Conservation (phyloP, 176 grass and related monocot genomes). For the Themeda triandra region DNA sequence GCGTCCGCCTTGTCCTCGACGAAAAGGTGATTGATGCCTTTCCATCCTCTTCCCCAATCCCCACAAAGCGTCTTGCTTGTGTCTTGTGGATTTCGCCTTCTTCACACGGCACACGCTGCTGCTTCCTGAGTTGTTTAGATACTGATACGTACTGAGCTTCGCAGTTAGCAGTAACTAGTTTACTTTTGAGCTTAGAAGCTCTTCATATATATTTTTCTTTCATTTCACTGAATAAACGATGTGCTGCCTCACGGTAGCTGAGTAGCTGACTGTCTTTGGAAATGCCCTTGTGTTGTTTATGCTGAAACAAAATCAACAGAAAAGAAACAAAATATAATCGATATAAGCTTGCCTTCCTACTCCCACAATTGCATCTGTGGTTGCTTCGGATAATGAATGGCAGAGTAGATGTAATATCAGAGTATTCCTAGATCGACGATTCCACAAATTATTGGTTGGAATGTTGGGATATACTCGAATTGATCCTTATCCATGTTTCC, state of each 20-base stretch:
- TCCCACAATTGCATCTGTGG: neutral
- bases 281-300: neutral
- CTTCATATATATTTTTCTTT: neutral
- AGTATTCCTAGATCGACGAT: neutral
- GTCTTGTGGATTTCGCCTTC: constrained; percentile 8
- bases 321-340: neutral
- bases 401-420: neutral
- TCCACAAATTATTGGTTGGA: neutral
- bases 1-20: constrained; percentile 62
- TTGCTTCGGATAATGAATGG: neutral
- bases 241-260: neutral
- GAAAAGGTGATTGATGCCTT: constrained; percentile 68
- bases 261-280: neutral
- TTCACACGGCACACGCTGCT: constrained; percentile 2
- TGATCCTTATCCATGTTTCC: neutral
- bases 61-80: constrained; percentile 19
- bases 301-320: neutral
- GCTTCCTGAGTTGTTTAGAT: neutral
- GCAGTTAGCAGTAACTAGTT: neutral
- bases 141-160: neutral
- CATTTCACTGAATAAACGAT: neutral
- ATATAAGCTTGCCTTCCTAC: neutral
- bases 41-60: constrained; percentile 4
- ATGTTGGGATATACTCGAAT: neutral
- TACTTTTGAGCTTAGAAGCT: neutral